Base-by-base conservation (phyloP, 2,329 filamentous ascomycete species). In the Cladosporium sp. region DNA sequence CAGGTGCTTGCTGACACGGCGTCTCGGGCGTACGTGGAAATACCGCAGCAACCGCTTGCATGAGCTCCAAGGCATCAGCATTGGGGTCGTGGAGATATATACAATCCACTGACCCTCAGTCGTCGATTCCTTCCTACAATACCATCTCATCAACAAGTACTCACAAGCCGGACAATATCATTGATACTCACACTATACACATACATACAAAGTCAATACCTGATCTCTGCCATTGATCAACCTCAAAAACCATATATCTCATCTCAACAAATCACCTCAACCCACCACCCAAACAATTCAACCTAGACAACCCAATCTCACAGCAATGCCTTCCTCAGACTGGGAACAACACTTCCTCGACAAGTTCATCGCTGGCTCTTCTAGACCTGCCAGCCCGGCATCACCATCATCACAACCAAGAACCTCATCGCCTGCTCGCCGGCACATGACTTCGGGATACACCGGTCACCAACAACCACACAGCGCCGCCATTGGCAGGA, bases 301-400 rank as follows among this genome's bases (percentile, higher is more conserved):
- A n/a, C n/a, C n/a, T n/a, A n/a, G n/a, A n/a, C n/a, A n/a, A n/a
- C n/a, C n/a, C n/a, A n/a, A n/a, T n/a, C n/a, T n/a, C n/a, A n/a
- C n/a, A n/a, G n/a, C n/a, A 0, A 64, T 64, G 61, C 51, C 61
- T 38, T 44, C 61, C 24, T 38, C 61, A 55, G n/a, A 54, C 18
- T 65, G 64, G 64, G 64, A 65, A 60, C 49, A 52, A 14, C 44
- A 54, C 26, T 65, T 65, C 57, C 64, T 65, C 57, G 44, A 52
- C 47, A 65, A 65, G n/a, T 65, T 65, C 47, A 44, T 65, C 57
- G 64, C 55, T 30, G 32, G 54, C 36, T 65, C 64, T 1, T 60
- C 64, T 6, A 55, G 24, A 18, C 57, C 64, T 21, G 32, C 41
- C 8, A 65, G 44, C 36, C 32, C 64, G 1, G 21, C 57, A 59